These are phyloP conservation scores for Lachnellula willkommii DNA, from an alignment of 2,329 filamentous ascomycete species.

Conservation along the genomic window DNA sequence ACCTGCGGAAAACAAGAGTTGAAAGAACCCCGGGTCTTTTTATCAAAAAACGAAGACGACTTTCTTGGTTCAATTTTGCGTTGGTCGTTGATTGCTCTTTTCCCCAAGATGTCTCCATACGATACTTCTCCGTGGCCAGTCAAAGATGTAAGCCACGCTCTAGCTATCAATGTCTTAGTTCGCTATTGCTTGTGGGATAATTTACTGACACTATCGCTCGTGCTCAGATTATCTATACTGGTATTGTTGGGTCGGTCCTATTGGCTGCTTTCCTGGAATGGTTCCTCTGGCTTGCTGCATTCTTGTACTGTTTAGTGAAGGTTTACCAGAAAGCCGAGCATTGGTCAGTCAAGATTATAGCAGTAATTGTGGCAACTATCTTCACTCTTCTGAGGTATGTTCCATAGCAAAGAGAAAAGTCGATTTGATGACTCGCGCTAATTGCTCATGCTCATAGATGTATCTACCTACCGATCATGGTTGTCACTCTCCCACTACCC, in stretches of 20 bases:
- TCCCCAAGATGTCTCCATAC: slow-evolving; percentile 37
- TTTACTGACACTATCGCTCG: slow-evolving; percentile 8
- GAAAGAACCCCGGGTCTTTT: neutral
- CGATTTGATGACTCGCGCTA: neutral
- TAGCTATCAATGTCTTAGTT: neutral
- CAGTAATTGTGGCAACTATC: slow-evolving; percentile 65
- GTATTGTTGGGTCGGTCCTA: slow-evolving; percentile 76
- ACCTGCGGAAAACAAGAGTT: slow-evolving; percentile 3
- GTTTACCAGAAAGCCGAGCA: slow-evolving; percentile 86
- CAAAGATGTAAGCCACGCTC: slow-evolving; percentile 39
- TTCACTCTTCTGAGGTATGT: slow-evolving; percentile 72
- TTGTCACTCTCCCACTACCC: slow-evolving; percentile 85
- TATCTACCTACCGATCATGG: slow-evolving; percentile 89
- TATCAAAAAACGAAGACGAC: neutral
- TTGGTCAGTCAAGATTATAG: slow-evolving; percentile 73
- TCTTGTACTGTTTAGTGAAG: slow-evolving; percentile 84
- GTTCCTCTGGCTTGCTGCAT: slow-evolving; percentile 91
- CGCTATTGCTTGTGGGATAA: neutral
- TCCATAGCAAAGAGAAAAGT: neutral
- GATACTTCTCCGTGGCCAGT: slow-evolving; percentile 46
- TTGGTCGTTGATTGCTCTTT: neutral
- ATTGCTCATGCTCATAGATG: slow-evolving; percentile 43
- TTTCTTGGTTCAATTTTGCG: neutral
- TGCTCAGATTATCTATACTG: slow-evolving; percentile 73
- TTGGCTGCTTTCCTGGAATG: slow-evolving; percentile 83